Base-by-base conservation (phyloP, 2,329 filamentous ascomycete genomes). In the Podosphaera fusca region DNA sequence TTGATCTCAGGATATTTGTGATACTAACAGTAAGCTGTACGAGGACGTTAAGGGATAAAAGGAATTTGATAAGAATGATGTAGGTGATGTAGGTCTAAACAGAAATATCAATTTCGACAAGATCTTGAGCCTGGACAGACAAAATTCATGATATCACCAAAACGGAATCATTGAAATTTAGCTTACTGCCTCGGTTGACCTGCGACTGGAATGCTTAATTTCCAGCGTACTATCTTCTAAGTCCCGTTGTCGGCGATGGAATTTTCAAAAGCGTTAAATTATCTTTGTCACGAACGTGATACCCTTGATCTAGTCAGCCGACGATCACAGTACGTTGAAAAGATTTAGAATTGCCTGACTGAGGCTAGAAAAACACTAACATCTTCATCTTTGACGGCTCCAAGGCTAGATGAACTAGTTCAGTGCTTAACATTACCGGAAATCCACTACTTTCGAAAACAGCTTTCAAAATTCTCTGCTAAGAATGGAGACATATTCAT, bases 331-430 rank as follows among this genome's bases (percentile, higher is more conserved):
- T 63, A 58, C 52, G 61, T 62, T 42, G 3, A 42, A 12, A 7
- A 14, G 4, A 7, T 42, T 12, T 7, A 6, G 38, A 42, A 3
- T 42, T 42, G 5, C 38, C 38, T 12, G 38, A 42, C 10, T 42
- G 5, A 12, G 10, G n/a, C 38, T 12, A 12, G 10, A 42, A 14
- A 6, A 42, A 42, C n/a, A 21, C 12, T 54, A 14, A 31, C n/a
- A 2, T 1, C 21, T 31, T 40, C 14, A 29, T 40, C 6, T 53
- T 49, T 46, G 29, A 53, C 34, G 6, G 12, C 21, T 29, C 33
- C 7, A 29, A 65, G 63, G 50, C 50, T 66, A 29, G 55, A 60
- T n/a, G 52, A 49, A 14, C 55, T 66, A 6, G 10, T 62, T 33
- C 55, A 40, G 14, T 35, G 51, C 34, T 56, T 64, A 36, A 56